Percentiles rank a stretch among this genome's conserved stretches.
These are phyloP conservation scores for Calonectria montana DNA, from an alignment of 2,329 filamentous ascomycete species.

Conservation along the genomic window DNA sequence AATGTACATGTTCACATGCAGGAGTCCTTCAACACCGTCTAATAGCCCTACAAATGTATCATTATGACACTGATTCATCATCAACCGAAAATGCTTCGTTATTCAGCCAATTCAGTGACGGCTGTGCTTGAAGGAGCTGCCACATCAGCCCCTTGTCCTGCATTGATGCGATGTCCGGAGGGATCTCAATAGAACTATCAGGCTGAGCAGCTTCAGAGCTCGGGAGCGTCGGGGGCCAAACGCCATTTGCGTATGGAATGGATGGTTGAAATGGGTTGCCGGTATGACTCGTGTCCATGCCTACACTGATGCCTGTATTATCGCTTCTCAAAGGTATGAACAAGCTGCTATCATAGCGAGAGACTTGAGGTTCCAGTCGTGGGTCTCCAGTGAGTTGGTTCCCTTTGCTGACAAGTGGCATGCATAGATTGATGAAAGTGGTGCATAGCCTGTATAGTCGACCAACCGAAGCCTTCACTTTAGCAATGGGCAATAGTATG, in stretches of 20 bases:
- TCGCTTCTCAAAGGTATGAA: neutral
- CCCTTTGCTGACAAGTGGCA: neutral
- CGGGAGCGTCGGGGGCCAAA: neutral
- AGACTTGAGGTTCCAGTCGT: neutral
- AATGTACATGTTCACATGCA: too few relatives aligned
- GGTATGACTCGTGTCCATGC: neutral
- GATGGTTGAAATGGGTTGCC: neutral
- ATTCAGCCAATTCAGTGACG: neutral
- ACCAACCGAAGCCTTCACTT: neutral
- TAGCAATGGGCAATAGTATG: neutral
- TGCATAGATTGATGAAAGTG: neutral
- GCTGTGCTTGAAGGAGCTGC: neutral
- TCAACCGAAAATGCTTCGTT: neutral
- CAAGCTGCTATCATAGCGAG: neutral
- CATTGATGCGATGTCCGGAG: neutral
- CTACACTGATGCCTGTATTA: too few relatives aligned
- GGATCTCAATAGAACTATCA: fast-evolving
- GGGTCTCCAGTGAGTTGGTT: neutral
- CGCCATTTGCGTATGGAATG: neutral
- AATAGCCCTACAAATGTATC: neutral
- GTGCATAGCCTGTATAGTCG: neutral
- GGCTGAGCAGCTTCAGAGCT: neutral
- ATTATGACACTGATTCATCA: neutral
- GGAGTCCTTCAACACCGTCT: too few relatives aligned
- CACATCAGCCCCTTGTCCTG: neutral